Percentiles rank a stretch among this genome's conserved stretches.
phyloP scores from a whole-genome alignment of 331 rosid species.

The Rhamnella rubrinervis region DNA sequence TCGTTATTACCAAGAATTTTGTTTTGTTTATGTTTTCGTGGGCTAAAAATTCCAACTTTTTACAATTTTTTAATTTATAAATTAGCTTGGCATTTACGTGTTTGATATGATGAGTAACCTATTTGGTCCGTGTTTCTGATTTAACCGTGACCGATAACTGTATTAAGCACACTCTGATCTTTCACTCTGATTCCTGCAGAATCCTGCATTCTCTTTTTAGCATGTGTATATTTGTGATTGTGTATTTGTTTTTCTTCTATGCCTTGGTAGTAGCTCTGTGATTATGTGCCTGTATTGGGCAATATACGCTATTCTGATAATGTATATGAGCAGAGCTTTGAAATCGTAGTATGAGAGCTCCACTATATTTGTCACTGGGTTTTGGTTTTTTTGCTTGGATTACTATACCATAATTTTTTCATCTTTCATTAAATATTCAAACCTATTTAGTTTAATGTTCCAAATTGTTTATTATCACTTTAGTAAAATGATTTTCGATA shows the following conservation, averaged over 20 bases:
- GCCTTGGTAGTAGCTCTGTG: conserved; percentile 43
- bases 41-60: too few species aligned
- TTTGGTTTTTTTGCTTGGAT: not conserved
- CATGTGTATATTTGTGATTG: too few species aligned
- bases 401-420: not conserved
- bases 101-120: conserved; percentile 52
- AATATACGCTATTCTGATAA: conserved; percentile 80
- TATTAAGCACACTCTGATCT: conserved; percentile 59
- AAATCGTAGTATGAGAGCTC: conserved; percentile 41
- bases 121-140: conserved; percentile 84
- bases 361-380: too few species aligned
- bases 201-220: not conserved
- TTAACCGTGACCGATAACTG: conserved; percentile 48
- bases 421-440: too few species aligned
- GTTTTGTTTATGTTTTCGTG: too few species aligned
- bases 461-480: too few species aligned
- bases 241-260: not conserved
- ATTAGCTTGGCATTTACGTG: not conserved
- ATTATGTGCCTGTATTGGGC: conserved; percentile 56
- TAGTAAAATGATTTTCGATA: not conserved
- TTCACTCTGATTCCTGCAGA: not conserved
- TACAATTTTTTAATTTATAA: not conserved
- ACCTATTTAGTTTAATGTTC: too few species aligned
- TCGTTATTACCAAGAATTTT: not conserved
- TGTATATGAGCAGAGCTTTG: conserved; percentile 24